A percentile compares a stretch with the other conserved stretches of the same genome.
phyloP scores from a whole-genome alignment of 179 eudicot genomes.

The Silene noctiflora region DNA sequence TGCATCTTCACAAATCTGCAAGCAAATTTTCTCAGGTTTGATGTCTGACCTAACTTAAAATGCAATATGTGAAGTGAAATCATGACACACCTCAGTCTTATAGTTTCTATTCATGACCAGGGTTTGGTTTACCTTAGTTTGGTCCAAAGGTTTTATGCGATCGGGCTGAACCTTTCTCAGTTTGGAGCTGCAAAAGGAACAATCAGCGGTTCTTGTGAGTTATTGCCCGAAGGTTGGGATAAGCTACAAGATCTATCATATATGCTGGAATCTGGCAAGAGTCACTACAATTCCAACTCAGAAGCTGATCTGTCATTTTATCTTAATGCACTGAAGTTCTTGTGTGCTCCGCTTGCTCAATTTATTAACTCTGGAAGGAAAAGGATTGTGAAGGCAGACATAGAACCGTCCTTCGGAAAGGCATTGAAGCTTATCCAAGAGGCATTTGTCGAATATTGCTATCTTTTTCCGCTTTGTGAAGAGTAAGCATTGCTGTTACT shows the following conservation, averaged over 20 bases:
- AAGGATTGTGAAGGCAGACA: constrained; percentile 42
- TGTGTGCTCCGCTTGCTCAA: constrained; percentile 75
- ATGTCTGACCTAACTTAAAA: constrained; percentile 5
- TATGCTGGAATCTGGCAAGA: constrained; percentile 34
- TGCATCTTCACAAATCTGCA: constrained; percentile 45
- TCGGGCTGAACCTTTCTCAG: constrained; percentile 49
- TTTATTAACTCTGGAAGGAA: constrained; percentile 51
- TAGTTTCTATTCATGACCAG: constrained; percentile 32
- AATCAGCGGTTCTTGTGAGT: constrained; percentile 17
- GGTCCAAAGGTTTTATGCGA: constrained; percentile 56
- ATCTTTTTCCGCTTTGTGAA: constrained; percentile 35
- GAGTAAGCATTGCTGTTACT: constrained; percentile 40
- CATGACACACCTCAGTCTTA: not conserved
- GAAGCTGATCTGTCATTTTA: constrained; percentile 34
- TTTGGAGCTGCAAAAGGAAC: constrained; percentile 22
- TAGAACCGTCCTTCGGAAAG: constrained; percentile 29
- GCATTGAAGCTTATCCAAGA: constrained; percentile 38
- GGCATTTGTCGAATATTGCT: constrained; percentile 49
- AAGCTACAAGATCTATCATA: constrained; percentile 35
- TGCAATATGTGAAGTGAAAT: not conserved
- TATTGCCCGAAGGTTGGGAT: constrained; percentile 36
- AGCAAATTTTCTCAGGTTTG: constrained; percentile 49
- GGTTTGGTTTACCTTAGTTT: constrained; percentile 35
- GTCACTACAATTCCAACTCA: constrained; percentile 19
- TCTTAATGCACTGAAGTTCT: constrained; percentile 62